Conservation (phyloP, 257 asterid genomes). For the Galeopsis tetrahit region DNA sequence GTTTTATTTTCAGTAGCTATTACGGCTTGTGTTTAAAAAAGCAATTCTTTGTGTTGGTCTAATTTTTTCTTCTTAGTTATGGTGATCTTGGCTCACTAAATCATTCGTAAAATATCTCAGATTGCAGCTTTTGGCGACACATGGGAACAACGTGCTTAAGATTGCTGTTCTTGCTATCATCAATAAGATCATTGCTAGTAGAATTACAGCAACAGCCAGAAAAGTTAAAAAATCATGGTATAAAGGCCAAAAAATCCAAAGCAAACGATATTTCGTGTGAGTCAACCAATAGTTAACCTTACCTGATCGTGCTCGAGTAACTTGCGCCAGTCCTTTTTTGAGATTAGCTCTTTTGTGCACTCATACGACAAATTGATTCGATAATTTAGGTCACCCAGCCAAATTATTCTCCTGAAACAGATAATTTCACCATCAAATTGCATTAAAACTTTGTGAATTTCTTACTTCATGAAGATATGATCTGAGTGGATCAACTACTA, state of each 20-base stretch:
- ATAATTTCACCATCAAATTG: constrained; percentile 9
- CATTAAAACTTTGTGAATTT: not conserved
- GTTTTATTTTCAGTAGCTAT: not conserved
- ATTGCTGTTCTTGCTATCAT: not conserved
- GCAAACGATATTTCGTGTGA: not conserved
- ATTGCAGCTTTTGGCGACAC: not conserved
- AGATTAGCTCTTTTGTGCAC: constrained; percentile 68
- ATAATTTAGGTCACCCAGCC: constrained; percentile 95
- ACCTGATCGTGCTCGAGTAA: constrained; percentile 83
- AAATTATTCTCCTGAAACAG: constrained; percentile 80
- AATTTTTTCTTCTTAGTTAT: constrained; percentile 21
- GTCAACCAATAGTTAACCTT: constrained; percentile 9
- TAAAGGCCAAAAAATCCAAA: not conserved
- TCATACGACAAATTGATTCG: constrained; percentile 85
- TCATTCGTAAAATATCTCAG: not conserved
- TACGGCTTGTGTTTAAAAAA: not conserved
- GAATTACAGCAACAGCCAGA: not conserved
- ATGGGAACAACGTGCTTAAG: not conserved
- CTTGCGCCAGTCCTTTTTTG: constrained; percentile 71
- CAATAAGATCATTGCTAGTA: too few species aligned
- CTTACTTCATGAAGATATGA: not conserved
- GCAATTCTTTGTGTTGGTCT: not conserved
- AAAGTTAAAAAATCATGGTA: not conserved
- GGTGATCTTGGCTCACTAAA: not conserved
- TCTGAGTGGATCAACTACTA: constrained; percentile 13